Evolutionary conservation across 2,329 filamentous ascomycete genomes (phyloP).

Genomic region (Cucurbitaria berberidis): DNA sequence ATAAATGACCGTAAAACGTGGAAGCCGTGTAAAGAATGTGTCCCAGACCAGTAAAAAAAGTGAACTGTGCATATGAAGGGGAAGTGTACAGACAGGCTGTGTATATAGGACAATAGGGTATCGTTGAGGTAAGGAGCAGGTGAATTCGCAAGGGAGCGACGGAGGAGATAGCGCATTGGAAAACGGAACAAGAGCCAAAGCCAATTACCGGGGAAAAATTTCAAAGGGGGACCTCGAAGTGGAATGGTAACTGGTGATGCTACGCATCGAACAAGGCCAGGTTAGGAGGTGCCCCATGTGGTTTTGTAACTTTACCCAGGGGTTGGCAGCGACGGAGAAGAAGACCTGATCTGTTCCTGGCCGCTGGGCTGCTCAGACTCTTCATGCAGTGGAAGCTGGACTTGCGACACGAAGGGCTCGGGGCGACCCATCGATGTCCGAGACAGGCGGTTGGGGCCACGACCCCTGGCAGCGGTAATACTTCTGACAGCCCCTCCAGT

Average conservation of each 20-base stretch:
- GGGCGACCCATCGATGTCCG: not conserved
- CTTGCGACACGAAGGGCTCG: not conserved
- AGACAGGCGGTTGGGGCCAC: conserved; percentile 8
- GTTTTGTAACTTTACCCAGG: not conserved
- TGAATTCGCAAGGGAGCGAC: not conserved
- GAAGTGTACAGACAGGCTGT: not conserved
- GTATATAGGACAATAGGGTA: not conserved
- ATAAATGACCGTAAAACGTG: not conserved
- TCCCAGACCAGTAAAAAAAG: not conserved
- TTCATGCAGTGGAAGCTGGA: not conserved
- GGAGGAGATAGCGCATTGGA: not conserved
- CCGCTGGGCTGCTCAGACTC: not conserved
- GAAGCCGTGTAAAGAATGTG: not conserved
- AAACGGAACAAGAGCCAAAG: not conserved
- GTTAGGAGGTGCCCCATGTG: too few species aligned
- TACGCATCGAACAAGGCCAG: not conserved
- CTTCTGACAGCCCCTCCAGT: conserved; percentile 9
- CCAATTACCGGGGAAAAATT: too few species aligned
- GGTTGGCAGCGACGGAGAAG: not conserved
- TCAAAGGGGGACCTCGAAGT: not conserved
- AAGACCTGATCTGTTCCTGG: not conserved
- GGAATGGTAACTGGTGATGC: not conserved
- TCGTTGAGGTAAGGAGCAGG: not conserved
- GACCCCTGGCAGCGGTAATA: conserved; percentile 1
- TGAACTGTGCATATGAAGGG: not conserved